These are phyloP conservation scores for Kwoniella sp. DNA, from an alignment of 768 basidiomycete genomes.

Conservation along the genomic window DNA sequence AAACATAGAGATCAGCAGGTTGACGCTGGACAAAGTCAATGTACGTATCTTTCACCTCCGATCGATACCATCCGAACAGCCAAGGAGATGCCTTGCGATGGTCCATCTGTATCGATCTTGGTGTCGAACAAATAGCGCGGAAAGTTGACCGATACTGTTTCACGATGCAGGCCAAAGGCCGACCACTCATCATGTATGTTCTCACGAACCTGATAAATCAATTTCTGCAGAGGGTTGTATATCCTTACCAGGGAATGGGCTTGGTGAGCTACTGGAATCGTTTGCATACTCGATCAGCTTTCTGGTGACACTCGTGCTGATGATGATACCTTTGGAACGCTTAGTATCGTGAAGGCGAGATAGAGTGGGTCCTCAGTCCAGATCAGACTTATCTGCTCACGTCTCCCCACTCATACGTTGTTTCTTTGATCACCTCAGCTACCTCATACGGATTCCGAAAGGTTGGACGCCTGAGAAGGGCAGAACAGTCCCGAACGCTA, in stretches of 20 bases:
- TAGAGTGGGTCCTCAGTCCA: slow-evolving; percentile 64
- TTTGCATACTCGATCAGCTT: not conserved
- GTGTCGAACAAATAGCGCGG: not conserved
- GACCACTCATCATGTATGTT: slow-evolving; percentile 63
- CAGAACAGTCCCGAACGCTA: slow-evolving; percentile 57
- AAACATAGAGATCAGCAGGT: slow-evolving; percentile 62
- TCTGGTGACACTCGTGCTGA: not conserved
- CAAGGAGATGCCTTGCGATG: not conserved
- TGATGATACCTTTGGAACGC: too few species aligned
- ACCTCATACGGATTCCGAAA: slow-evolving; percentile 71
- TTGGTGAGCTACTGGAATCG: slow-evolving; percentile 61
- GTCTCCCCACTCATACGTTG: not conserved
- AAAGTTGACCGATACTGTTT: not conserved
- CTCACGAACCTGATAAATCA: slow-evolving; percentile 39
- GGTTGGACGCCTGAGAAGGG: slow-evolving; percentile 66
- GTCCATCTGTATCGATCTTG: too few species aligned
- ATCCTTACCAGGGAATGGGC: slow-evolving; percentile 52
- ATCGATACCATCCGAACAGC: not conserved
- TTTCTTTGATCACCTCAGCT: slow-evolving; percentile 59
- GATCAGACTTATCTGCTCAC: slow-evolving; percentile 2
- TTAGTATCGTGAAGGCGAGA: slow-evolving; percentile 62
- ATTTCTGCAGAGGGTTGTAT: slow-evolving; percentile 34
- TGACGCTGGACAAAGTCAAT: slow-evolving; percentile 77
- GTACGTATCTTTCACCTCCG: slow-evolving; percentile 57
- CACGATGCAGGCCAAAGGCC: slow-evolving; percentile 30